phyloP scores from a whole-genome alignment of 495 filamentous ascomycete genomes.

The Penicillium soppii region DNA sequence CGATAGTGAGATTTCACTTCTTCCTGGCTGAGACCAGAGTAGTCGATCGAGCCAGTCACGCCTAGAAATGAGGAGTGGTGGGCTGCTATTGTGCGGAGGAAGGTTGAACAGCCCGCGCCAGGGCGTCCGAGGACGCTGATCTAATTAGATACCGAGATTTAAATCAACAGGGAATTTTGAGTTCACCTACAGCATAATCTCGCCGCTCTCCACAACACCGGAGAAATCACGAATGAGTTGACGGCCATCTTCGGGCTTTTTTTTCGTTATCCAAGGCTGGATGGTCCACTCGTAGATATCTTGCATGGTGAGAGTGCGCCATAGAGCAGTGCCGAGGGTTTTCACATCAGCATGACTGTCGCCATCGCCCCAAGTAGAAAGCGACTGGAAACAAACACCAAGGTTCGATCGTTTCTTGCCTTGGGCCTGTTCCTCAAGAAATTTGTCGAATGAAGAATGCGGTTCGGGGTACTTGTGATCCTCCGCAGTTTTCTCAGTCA shows the following conservation, averaged over 20 bases:
- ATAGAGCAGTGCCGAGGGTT: conserved; percentile 33
- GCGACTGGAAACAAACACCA: conserved; percentile 36
- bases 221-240: conserved; percentile 57
- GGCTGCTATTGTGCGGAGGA: conserved; percentile 80
- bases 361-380: conserved; percentile 39
- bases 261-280: conserved; percentile 31
- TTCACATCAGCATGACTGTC: conserved; percentile 32
- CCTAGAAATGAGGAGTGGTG: conserved; percentile 74
- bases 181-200: conserved; percentile 62
- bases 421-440: conserved; percentile 34
- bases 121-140: conserved; percentile 76
- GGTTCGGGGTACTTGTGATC: conserved; percentile 31
- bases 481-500: conserved; percentile 23
- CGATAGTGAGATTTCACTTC: conserved; percentile 66
- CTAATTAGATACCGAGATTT: too few relatives aligned
- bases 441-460: conserved; percentile 39
- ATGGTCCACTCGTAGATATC: conserved; percentile 43
- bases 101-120: conserved; percentile 84
- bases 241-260: conserved; percentile 31
- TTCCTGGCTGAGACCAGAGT: conserved; percentile 65
- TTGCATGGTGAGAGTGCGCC: conserved; percentile 36
- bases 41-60: conserved; percentile 75
- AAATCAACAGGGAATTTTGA: background rate
- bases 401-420: conserved; percentile 34
- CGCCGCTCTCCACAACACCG: conserved; percentile 66